Conservation (phyloP, 225 moss, liverwort and hornwort genomes). For the Sphagnum tenellum region DNA sequence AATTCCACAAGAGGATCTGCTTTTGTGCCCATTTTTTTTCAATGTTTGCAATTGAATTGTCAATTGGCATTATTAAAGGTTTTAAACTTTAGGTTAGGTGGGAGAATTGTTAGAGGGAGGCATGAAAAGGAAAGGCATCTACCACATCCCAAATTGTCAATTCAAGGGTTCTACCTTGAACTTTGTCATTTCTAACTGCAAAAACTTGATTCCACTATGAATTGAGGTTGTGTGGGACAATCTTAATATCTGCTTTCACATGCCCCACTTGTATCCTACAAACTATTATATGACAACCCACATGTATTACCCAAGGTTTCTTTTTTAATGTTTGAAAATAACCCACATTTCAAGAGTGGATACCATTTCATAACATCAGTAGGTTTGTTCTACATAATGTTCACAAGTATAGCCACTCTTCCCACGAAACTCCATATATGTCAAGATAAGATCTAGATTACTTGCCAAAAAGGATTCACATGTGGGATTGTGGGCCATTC, state of each 20-base stretch:
- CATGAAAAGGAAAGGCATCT: background rate
- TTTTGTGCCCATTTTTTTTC: background rate
- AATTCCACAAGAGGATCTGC: background rate
- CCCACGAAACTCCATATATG: background rate
- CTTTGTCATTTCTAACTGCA: slow-evolving; percentile 82
- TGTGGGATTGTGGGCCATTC: slow-evolving; percentile 97
- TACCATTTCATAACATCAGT: slow-evolving; percentile 52
- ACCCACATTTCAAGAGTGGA: slow-evolving; percentile 61
- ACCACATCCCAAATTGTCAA: slow-evolving; percentile 89
- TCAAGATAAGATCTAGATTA: background rate
- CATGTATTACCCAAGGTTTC: slow-evolving; percentile 70
- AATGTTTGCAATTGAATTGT: too few species aligned
- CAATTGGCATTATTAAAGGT: too few species aligned
- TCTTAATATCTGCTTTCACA: slow-evolving; percentile 52
- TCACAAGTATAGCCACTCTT: too few species aligned
- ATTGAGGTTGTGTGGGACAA: slow-evolving; percentile 50
- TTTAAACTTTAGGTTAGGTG: too few species aligned
- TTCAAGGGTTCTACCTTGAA: slow-evolving; percentile 61
- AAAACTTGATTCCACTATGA: slow-evolving; percentile 94
- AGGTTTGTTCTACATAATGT: background rate
- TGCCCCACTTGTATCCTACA: slow-evolving; percentile 65
- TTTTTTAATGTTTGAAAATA: slow-evolving; percentile 87
- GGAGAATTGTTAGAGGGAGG: background rate
- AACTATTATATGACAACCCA: slow-evolving; percentile 35
- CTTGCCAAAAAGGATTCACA: slow-evolving; percentile 11